phyloP scores from a whole-genome alignment of 2,329 filamentous ascomycete species.

The Penicillium sp. region DNA sequence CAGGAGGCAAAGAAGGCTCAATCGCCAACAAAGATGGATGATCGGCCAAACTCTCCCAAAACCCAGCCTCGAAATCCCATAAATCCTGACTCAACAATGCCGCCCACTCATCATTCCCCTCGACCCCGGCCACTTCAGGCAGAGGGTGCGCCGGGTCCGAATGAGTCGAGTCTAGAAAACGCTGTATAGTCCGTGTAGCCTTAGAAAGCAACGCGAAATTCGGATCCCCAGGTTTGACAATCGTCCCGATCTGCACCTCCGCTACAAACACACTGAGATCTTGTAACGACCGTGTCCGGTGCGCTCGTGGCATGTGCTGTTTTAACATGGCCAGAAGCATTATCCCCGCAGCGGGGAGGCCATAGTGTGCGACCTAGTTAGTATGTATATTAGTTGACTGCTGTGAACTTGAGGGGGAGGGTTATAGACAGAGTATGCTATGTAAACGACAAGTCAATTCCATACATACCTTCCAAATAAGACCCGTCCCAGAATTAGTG shows the following conservation, averaged over 20 bases:
- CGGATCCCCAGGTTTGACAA: constrained; percentile 24
- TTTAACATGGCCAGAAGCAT: constrained; percentile 29
- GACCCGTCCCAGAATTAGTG: constrained; percentile 27
- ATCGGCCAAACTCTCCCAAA: constrained; percentile 29
- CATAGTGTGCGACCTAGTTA: constrained; percentile 27
- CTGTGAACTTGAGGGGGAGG: not conserved
- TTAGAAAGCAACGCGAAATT: constrained; percentile 27
- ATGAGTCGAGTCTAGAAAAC: constrained; percentile 26
- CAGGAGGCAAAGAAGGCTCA: constrained; percentile 20
- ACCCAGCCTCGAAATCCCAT: constrained; percentile 30
- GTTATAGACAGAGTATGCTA: not conserved
- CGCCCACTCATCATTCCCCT: constrained; percentile 23
- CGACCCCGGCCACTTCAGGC: constrained; percentile 10
- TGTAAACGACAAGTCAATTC: not conserved
- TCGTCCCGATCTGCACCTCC: constrained; percentile 27
- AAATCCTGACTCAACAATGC: constrained; percentile 22
- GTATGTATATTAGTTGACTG: not conserved
- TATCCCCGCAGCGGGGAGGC: constrained; percentile 31
- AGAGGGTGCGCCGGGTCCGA: constrained; percentile 12
- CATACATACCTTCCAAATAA: constrained; percentile 28
- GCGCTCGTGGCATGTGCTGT: constrained; percentile 16
- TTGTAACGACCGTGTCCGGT: constrained; percentile 20
- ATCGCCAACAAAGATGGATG: constrained; percentile 25
- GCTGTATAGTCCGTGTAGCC: constrained; percentile 27
- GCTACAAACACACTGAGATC: constrained; percentile 31